Evolutionary conservation across 2,329 filamentous ascomycete species (phyloP), one percentile per base, ranked within the genome.

Genomic region (Alternaria panax): DNA sequence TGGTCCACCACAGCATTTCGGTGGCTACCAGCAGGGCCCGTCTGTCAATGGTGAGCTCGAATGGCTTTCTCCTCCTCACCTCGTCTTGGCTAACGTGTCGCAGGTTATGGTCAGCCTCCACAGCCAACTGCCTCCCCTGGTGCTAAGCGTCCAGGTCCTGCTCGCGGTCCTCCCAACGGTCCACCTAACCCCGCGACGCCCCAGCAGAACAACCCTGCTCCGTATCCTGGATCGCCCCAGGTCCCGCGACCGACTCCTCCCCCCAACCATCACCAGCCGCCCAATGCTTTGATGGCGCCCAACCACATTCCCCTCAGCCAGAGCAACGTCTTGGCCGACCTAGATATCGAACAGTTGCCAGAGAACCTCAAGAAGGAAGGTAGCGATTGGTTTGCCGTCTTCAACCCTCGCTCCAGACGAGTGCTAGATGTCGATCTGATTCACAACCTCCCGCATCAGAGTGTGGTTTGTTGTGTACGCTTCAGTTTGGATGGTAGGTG

Each of bases 401-500:
- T 97, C 85, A 97, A 99, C 80, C 93, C 94, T 43, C 87, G 90
- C 58, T 91, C 97, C 36, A 92, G 92, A 63, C 92, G 95, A 59
- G 88, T 93, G 51, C 84, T 99, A 51, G 95, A 99, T 75, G 93
- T 99, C 54, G 93, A 97, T 66, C 85, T 99, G 38, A 90, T 97
- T 47, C 95, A 98, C 81, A 97, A 93, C 57, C 86, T 99, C 53
- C 87, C 88, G 61, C 95, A 99, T 75, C 92, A 97, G 75, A 98
- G 94, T 71, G 95, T 99, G 4, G 95, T 99, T 1, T 99, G 95
- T 85, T 99, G 95, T 77, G 95, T 99, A 34, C 88, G 95, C 59
- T 99, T 99, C 84, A 98, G 94, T 77, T 88, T 91, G 55, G 95
- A 99, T 74, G 95, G 95, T 68, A 93, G 96, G 75, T 97, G 92